Evolutionary conservation across 2,329 filamentous ascomycete species (phyloP), one percentile per base, ranked within the genome.

Genomic region (Ophiocordyceps polyrhachis-furcata): DNA sequence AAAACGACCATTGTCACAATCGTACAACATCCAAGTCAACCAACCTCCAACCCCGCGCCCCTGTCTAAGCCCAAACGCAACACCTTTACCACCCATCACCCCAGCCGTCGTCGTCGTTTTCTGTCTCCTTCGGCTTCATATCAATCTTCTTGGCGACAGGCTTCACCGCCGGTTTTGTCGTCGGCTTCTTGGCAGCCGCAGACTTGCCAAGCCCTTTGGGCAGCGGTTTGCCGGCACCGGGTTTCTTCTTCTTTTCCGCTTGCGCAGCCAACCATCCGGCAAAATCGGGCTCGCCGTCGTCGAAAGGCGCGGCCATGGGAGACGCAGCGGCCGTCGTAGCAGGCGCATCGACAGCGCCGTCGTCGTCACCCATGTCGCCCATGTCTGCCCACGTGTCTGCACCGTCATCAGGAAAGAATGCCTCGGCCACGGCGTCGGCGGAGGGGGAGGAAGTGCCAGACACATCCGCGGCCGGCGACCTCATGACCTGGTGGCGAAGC

Each of bases 211-310:
- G 59, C 0, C 89, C 89, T 62, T 93, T 98, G 0, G 89, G 88
- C 45, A 96, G 58, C 3, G 80, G 66, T 51, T 83, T 91, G 40
- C 56, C 44, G 47, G 60, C 55, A 1, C 58, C 58, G 12, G 70
- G 70, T 65, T 93, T 95, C 38, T 41, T 41, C 49, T 93, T 95
- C 49, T 82, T 75, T 49, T 80, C 73, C 6, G 82, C 77, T 58
- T 95, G 86, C 13, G 88, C 87, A 13, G 85, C 87, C 20, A 96
- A 63, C 88, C 91, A 96, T 5, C 87, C 88, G 5, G 87, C 89
- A 61, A 98, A 96, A 60, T 96, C 91, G 0, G 89, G 89, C 59
- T 98, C 89, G 23, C 83, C 79, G 52, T 94, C 87, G 47, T 89
- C 84, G 50, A 82, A 89, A 0, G 80, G 71, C 7, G 71, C 64